Conservation (phyloP, 23 red algal species). For the Pyropia haitanensis region DNA sequence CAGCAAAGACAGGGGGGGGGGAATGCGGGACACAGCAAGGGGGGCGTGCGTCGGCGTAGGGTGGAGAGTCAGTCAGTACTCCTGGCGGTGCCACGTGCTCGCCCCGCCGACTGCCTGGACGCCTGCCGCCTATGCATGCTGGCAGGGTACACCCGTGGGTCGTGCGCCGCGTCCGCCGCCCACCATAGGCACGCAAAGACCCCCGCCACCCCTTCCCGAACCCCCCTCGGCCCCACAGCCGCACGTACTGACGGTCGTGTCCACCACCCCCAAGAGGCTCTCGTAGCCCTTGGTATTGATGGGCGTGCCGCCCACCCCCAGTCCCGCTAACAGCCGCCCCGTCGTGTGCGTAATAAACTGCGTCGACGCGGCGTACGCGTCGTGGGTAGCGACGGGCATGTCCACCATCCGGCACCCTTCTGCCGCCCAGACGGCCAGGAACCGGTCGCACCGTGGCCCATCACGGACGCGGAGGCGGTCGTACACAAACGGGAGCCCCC, state of each 20-base stretch:
- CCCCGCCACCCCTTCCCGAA: no score
- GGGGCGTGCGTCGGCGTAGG: no score
- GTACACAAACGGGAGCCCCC: conserved; percentile 90
- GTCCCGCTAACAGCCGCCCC: conserved; percentile 78
- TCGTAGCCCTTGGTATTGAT: conserved; percentile 97
- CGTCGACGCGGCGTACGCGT: conserved; percentile 79
- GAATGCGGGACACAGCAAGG: no score
- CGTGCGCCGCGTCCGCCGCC: no score
- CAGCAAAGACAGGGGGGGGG: neutral
- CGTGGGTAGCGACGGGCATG: conserved; percentile 73
- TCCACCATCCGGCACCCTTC: conserved; percentile 79
- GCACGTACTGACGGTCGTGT: conserved; percentile 65
- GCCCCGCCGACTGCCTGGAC: neutral
- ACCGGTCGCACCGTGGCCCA: conserved; percentile 31
- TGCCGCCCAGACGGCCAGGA: conserved; percentile 65
- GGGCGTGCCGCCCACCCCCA: conserved; percentile 67
- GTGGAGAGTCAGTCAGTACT: neutral
- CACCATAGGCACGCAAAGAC: no score
- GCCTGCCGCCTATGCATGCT: no score
- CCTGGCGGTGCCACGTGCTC: neutral
- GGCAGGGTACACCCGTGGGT: no score
- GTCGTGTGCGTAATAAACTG: conserved; percentile 89
- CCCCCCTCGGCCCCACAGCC: no score
- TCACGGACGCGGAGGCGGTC: conserved; percentile 62
- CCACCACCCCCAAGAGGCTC: conserved; percentile 79